Conservation (phyloP, 441 rosid genomes). For the Populus tomentosa region DNA sequence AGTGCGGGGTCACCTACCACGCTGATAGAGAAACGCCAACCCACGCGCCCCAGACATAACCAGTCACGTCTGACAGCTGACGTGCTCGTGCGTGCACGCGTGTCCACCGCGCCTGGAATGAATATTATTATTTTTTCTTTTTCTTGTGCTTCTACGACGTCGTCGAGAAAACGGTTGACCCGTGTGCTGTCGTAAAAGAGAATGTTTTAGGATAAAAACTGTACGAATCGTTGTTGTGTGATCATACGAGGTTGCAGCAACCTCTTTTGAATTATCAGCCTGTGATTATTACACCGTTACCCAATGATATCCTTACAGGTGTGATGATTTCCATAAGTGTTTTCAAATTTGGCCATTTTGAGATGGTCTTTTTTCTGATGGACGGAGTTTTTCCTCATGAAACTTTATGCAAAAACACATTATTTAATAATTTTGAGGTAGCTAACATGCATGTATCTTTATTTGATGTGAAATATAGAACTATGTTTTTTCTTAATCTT, state of each 20-base stretch:
- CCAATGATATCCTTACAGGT: background rate
- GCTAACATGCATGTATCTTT: no score
- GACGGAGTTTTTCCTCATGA: no score
- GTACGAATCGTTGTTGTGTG: background rate
- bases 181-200: background rate
- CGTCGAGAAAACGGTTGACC: background rate
- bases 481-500: no score
- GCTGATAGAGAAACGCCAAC: constrained; percentile 37
- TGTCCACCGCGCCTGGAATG: background rate
- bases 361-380: no score
- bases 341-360: no score
- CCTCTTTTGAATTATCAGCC: background rate
- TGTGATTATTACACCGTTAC: background rate
- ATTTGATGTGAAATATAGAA: no score
- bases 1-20: constrained; percentile 36
- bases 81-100: constrained; percentile 18
- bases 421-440: no score
- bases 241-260: background rate
- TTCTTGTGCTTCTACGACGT: background rate
- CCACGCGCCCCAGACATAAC: constrained; percentile 28
- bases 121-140: background rate
- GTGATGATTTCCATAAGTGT: no score
- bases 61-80: constrained; percentile 22
- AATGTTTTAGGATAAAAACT: constrained; percentile 7
- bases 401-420: no score